Percentiles rank a stretch among this genome's conserved stretches.
Conservation (phyloP, 306 rosid species). For the Cucumis melo region DNA sequence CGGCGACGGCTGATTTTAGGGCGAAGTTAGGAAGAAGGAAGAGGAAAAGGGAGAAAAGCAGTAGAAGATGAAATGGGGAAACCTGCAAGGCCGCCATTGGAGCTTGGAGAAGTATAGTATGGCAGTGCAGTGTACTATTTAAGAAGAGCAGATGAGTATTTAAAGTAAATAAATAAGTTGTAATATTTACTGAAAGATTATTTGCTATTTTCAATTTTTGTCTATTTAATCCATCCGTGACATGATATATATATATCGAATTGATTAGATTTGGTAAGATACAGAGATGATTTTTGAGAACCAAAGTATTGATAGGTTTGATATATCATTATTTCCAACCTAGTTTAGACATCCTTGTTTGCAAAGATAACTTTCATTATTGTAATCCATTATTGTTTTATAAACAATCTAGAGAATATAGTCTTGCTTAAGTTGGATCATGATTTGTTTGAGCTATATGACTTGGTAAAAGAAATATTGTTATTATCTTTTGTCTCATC, state of each 20-base stretch:
- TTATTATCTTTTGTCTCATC: no score
- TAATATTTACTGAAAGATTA: neutral
- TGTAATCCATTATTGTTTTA: neutral
- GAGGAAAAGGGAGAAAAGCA: constrained; percentile 18
- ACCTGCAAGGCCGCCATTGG: neutral
- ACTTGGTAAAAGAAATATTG: no score
- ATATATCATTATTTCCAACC: neutral
- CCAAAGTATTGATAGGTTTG: neutral
- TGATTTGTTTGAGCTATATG: no score
- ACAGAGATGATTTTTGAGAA: neutral
- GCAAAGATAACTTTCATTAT: neutral
- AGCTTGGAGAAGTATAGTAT: neutral
- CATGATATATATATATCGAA: neutral
- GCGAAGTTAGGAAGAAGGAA: constrained; percentile 13
- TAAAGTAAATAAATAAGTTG: neutral
- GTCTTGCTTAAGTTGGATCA: neutral
- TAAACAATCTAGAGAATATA: neutral
- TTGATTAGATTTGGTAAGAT: neutral
- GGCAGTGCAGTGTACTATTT: neutral
- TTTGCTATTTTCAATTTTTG: neutral
- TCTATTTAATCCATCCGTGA: neutral
- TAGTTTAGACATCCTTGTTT: neutral
- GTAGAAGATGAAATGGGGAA: neutral
- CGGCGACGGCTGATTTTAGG: constrained; percentile 16
- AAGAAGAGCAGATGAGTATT: neutral